Evolutionary conservation across 768 basidiomycete species (phyloP), one percentile per base, ranked within the genome.

Genomic region (Lyophyllum shimeji): DNA sequence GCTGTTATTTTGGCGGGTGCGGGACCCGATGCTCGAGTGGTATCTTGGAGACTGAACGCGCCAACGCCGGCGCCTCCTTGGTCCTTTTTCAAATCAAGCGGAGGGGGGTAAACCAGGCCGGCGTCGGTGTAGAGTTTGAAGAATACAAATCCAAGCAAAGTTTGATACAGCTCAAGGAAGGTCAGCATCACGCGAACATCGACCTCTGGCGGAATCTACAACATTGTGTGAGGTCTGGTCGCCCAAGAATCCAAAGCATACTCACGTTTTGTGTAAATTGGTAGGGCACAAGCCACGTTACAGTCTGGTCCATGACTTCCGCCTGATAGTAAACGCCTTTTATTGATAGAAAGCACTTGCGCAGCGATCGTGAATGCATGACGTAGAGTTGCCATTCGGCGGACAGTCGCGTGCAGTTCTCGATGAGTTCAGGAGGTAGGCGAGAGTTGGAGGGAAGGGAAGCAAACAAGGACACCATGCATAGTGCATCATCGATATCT

Each of bases 271-370:
- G 97, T 1, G 95, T 95, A 73, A 99, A 99, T 66, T 93, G 92
- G 71, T 97, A 98, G 1, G 96, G 95, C 18, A 97, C 91, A 27
- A 98, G 84, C 97, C 97, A 99, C 34, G 89, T 95, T 44, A 98
- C 82, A 27, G 81, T 86, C 73, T 98, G 91, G 59, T 92, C 95
- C 79, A 94, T 87, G 23, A 98, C 81, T 69, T 96, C 92, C 8
- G 93, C 95, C 73, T 98, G 95, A 71, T 95, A 98, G 73, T 98
- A 99, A 44, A 99, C 85, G 39, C 97, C 97, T 74, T 98, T 98
- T 72, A 99, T 96, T 40, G 93, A 95, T 53, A 99, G 77, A 74
- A 99, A 99, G 27, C 89, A 86, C 72, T 97, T 97, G 50, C 89
- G 84, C 39, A 98, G 80, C 13, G 89, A 80, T 57, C 80, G 82